These are phyloP conservation scores for Suillus hirtellus DNA, from an alignment of 768 basidiomycete genomes.

Conservation along the genomic window DNA sequence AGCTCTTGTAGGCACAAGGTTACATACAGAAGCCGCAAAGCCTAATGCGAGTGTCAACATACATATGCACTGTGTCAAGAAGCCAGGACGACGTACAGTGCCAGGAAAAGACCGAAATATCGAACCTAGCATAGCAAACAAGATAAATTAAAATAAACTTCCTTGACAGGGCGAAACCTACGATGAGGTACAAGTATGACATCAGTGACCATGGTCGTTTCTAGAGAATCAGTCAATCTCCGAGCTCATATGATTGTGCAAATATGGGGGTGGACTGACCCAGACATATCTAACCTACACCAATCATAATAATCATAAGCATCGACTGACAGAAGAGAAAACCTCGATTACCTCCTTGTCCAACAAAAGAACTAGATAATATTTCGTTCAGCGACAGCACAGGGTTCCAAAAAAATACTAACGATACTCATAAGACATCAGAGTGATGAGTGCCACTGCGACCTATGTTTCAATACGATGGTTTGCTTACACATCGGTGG, in stretches of 20 bases:
- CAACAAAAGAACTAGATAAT: not conserved
- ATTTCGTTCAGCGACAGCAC: not conserved
- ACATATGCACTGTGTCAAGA: not conserved
- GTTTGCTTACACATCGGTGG: not conserved
- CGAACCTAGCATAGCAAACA: not conserved
- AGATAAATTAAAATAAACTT: not conserved
- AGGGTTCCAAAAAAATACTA: not conserved
- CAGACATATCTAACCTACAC: not conserved
- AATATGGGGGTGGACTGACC: not conserved
- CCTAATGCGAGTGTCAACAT: not conserved
- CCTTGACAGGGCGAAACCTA: not conserved
- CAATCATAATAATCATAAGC: not conserved
- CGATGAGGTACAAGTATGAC: not conserved
- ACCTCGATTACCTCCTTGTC: not conserved
- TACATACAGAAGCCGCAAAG: slow-evolving; percentile 2
- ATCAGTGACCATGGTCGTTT: not conserved
- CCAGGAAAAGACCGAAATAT: slow-evolving; percentile 1
- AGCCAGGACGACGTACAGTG: not conserved
- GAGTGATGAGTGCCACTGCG: not conserved
- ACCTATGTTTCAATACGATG: not conserved
- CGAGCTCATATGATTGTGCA: not conserved
- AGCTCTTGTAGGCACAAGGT: not conserved
- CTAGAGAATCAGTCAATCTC: not conserved
- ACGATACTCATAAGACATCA: not conserved
- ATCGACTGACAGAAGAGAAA: not conserved